These are phyloP conservation scores for Kappamyces sp. DNA, from an alignment of 192 early-diverging fungal genomes.

Conservation along the genomic window DNA sequence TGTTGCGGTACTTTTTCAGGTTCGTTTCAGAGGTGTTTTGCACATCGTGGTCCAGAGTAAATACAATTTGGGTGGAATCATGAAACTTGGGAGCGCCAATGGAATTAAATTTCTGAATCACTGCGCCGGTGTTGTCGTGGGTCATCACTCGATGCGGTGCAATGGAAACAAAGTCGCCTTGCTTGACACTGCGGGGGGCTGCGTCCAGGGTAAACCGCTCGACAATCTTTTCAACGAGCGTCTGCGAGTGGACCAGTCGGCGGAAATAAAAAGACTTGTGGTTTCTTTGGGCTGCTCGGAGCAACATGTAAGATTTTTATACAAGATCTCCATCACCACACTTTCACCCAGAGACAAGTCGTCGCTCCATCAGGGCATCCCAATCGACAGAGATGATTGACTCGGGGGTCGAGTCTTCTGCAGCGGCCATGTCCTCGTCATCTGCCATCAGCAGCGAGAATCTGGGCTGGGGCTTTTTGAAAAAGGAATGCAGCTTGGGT, in stretches of 20 bases:
- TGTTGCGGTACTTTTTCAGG: slow-evolving; percentile 75
- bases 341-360: too few species aligned
- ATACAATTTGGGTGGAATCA: slow-evolving; percentile 78
- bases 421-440: too few species aligned
- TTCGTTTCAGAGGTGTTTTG: slow-evolving; percentile 95
- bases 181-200: slow-evolving; percentile 59
- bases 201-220: slow-evolving; percentile 81
- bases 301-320: too few species aligned
- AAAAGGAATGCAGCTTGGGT: too few species aligned
- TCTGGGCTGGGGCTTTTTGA: too few species aligned
- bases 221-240: slow-evolving; percentile 92
- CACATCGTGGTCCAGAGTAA: slow-evolving; percentile 97
- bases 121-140: slow-evolving; percentile 92
- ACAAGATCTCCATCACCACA: too few species aligned
- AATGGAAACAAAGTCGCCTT: slow-evolving; percentile 93
- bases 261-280: too few species aligned
- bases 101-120: slow-evolving; percentile 65
- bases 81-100: slow-evolving; percentile 84
- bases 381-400: too few species aligned
- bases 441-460: too few species aligned
- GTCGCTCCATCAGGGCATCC: too few species aligned
- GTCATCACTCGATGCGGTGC: slow-evolving; percentile 90
- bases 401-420: too few species aligned
- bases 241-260: slow-evolving; percentile 45
- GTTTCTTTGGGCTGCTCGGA: too few species aligned